Percentiles rank a stretch among this genome's conserved stretches.
phyloP scores from a whole-genome alignment of 148 eudicot genomes.

The Euryodendron excelsum region DNA sequence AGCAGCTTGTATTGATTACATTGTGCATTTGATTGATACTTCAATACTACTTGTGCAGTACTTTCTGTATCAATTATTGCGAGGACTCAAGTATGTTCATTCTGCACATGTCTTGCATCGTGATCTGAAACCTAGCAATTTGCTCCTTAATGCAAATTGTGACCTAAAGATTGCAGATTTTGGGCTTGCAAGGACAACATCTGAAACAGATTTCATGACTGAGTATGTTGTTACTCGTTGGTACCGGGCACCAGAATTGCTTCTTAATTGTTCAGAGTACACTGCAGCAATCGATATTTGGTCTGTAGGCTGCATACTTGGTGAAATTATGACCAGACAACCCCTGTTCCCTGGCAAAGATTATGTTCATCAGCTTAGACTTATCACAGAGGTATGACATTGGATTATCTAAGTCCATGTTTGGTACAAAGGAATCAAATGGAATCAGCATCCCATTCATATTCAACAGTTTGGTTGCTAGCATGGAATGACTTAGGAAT shows the following conservation, averaged over 20 bases:
- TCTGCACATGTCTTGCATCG: slow-evolving; percentile 85
- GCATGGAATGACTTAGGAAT: no score
- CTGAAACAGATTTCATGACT: slow-evolving; percentile 89
- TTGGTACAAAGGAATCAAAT: no score
- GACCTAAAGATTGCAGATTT: slow-evolving; percentile 90
- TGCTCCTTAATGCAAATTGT: slow-evolving; percentile 76
- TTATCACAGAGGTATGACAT: slow-evolving; percentile 71
- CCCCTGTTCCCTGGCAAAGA: slow-evolving; percentile 83
- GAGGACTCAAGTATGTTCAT: slow-evolving; percentile 86
- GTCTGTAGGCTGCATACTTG: slow-evolving; percentile 95
- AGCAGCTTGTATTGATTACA: background rate
- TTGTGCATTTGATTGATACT: background rate
- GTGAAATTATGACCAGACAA: slow-evolving; percentile 70
- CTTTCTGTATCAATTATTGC: slow-evolving; percentile 74
- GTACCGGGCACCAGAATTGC: slow-evolving; percentile 90
- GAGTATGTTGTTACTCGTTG: slow-evolving; percentile 90
- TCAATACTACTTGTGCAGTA: slow-evolving; percentile 46
- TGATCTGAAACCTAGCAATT: slow-evolving; percentile 87
- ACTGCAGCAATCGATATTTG: slow-evolving; percentile 88
- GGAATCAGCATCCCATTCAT: no score
- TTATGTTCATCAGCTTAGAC: slow-evolving; percentile 77
- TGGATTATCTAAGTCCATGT: no score
- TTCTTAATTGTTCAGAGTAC: slow-evolving; percentile 74
- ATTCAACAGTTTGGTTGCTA: no score
- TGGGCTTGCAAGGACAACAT: slow-evolving; percentile 84